Conservation (phyloP, 257 asterid genomes). For the Linderniella brevidens region DNA sequence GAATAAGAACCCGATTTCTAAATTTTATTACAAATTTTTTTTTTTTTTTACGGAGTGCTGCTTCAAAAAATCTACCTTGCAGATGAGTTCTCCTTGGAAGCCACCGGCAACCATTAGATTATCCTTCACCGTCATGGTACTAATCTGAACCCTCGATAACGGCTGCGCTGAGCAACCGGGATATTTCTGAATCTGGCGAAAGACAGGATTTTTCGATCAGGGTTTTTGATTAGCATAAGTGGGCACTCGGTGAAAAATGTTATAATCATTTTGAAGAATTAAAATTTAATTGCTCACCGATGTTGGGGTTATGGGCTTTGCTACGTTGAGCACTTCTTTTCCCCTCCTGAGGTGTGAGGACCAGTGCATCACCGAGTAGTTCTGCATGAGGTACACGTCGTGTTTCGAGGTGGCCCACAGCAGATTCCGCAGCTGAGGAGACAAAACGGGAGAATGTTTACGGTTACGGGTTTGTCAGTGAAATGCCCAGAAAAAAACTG, state of each 20-base stretch:
- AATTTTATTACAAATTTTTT: too few species aligned
- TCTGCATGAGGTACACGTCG: slow-evolving; percentile 78
- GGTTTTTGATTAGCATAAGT: neutral
- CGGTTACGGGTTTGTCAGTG: neutral
- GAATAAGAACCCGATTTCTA: neutral
- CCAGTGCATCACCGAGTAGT: slow-evolving; percentile 89
- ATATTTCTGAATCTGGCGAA: slow-evolving; percentile 22
- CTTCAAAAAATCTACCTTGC: slow-evolving; percentile 60
- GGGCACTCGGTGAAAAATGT: neutral
- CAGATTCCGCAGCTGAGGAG: slow-evolving; percentile 59
- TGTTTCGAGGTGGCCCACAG: slow-evolving; percentile 79
- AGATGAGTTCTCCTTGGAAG: slow-evolving; percentile 60
- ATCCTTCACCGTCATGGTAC: slow-evolving; percentile 55
- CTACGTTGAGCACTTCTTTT: slow-evolving; percentile 71
- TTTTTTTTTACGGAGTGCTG: too few species aligned
- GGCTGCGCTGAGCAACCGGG: slow-evolving; percentile 38
- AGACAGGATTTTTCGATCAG: neutral
- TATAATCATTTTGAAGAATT: neutral
- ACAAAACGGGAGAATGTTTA: neutral
- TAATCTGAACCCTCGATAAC: slow-evolving; percentile 54
- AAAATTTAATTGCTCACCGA: slow-evolving; percentile 25
- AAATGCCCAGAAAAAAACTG: neutral
- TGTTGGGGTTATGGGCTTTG: slow-evolving; percentile 50
- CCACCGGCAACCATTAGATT: slow-evolving; percentile 67
- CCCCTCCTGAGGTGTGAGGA: slow-evolving; percentile 51